phyloP scores from a whole-genome alignment of 768 basidiomycete species.

The Boletus rubescentipes region DNA sequence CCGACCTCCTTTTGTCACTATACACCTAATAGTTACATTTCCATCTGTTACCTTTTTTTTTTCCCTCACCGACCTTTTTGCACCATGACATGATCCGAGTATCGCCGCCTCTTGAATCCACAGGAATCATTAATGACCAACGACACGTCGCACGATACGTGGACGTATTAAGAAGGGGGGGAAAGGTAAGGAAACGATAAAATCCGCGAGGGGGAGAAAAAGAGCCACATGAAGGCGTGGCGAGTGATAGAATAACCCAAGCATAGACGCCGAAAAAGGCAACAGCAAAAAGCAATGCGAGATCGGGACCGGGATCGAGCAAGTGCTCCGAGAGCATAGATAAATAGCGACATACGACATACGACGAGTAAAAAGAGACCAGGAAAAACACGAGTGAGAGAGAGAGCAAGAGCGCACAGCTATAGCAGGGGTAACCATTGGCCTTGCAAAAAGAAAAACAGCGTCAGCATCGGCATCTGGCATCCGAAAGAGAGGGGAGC shows the following conservation, averaged over 20 bases:
- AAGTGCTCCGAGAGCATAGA: not conserved
- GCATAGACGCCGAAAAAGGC: not conserved
- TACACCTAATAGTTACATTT: not conserved
- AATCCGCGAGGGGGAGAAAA: not conserved
- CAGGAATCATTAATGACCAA: no score
- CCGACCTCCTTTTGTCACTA: no score
- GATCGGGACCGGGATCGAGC: not conserved
- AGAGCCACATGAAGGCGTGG: not conserved
- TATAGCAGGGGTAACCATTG: constrained; percentile 87
- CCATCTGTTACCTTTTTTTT: not conserved
- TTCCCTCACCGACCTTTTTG: not conserved
- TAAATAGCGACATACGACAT: constrained; percentile 18
- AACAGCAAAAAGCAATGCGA: not conserved
- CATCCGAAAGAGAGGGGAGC: constrained; percentile 17
- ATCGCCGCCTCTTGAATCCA: not conserved
- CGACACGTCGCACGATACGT: not conserved
- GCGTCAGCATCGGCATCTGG: not conserved
- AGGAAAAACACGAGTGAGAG: not conserved
- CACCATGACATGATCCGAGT: not conserved
- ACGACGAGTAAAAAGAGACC: not conserved
- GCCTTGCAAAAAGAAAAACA: constrained; percentile 42
- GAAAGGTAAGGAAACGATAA: not conserved
- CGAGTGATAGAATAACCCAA: not conserved
- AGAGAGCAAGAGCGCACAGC: constrained; percentile 2
- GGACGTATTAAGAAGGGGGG: not conserved